These are phyloP conservation scores for Bruguiera hainesii DNA, from an alignment of 441 rosid genomes.

Conservation along the genomic window DNA sequence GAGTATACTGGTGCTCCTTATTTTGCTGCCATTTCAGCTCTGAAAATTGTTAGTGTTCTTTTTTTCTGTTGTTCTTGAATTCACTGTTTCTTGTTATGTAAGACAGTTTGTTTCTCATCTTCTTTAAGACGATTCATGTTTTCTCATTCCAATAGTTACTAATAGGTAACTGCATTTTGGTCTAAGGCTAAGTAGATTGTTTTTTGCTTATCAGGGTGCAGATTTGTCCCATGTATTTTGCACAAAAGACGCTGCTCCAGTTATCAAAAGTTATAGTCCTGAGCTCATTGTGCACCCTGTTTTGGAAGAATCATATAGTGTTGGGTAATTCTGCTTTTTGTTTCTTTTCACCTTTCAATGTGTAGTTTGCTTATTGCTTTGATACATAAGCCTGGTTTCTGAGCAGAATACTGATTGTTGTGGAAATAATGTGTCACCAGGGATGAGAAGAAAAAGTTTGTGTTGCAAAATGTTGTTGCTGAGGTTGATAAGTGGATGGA, in stretches of 20 bases:
- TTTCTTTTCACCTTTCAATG: neutral
- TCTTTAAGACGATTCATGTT: neutral
- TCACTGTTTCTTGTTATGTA: neutral
- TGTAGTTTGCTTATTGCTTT: neutral
- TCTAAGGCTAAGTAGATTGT: conserved; percentile 13
- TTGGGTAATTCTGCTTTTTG: conserved; percentile 39
- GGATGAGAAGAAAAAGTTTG: conserved; percentile 46
- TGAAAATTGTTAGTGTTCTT: conserved; percentile 60
- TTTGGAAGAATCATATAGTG: conserved; percentile 75
- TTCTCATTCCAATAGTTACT: neutral
- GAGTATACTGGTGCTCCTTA: conserved; percentile 99
- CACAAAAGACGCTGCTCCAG: conserved; percentile 91
- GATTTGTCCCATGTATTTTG: conserved; percentile 99
- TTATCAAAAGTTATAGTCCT: conserved; percentile 94
- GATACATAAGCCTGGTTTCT: neutral
- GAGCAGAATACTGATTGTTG: conserved; percentile 13
- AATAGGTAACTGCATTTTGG: neutral
- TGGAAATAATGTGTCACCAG: conserved; percentile 28
- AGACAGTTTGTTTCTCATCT: too few relatives aligned
- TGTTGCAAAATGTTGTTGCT: conserved; percentile 51
- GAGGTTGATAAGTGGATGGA: conserved; percentile 92
- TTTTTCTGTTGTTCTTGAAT: neutral
- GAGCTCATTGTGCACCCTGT: conserved; percentile 91
- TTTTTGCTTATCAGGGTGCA: conserved; percentile 60
- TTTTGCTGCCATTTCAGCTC: conserved; percentile 92